These are phyloP conservation scores for Boletus bicolor DNA, from an alignment of 768 basidiomycete genomes.

Conservation along the genomic window DNA sequence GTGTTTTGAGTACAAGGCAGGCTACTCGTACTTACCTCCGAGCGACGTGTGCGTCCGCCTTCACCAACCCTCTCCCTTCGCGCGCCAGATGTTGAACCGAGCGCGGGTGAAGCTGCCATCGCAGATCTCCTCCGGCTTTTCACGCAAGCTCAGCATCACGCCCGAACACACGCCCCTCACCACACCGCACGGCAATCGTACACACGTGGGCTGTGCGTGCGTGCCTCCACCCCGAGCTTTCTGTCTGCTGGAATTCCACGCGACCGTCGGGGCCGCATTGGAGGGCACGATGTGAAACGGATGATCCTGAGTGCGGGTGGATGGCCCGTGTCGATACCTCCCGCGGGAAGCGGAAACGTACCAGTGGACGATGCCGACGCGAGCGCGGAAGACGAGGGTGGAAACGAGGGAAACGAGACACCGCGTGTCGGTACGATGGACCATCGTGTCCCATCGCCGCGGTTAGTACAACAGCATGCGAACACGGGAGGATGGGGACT, in stretches of 20 bases:
- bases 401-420: slow-evolving; percentile 55
- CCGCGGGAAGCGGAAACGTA: slow-evolving; percentile 5
- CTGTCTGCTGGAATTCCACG: slow-evolving; percentile 70
- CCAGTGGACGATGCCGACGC: slow-evolving; percentile 29
- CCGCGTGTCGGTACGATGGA: slow-evolving; percentile 50
- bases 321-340: slow-evolving; percentile 12
- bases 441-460: slow-evolving; percentile 22
- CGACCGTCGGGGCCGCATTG: slow-evolving; percentile 76
- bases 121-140: slow-evolving; percentile 62
- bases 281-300: slow-evolving; percentile 32
- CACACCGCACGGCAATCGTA: slow-evolving; percentile 29
- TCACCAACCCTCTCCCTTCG: slow-evolving; percentile 60
- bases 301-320: slow-evolving; percentile 31
- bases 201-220: slow-evolving; percentile 25
- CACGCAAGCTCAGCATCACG: slow-evolving; percentile 48
- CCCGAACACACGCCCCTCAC: slow-evolving; percentile 24
- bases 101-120: slow-evolving; percentile 65
- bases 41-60: slow-evolving; percentile 53
- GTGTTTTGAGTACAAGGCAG: slow-evolving; percentile 32
- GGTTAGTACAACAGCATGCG: slow-evolving; percentile 37
- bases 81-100: slow-evolving; percentile 48
- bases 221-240: slow-evolving; percentile 54
- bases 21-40: slow-evolving; percentile 73
- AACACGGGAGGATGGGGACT: slow-evolving; percentile 77
- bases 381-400: slow-evolving; percentile 33